These are phyloP conservation scores for Chiua virens DNA, from an alignment of 768 basidiomycete genomes.

Conservation along the genomic window DNA sequence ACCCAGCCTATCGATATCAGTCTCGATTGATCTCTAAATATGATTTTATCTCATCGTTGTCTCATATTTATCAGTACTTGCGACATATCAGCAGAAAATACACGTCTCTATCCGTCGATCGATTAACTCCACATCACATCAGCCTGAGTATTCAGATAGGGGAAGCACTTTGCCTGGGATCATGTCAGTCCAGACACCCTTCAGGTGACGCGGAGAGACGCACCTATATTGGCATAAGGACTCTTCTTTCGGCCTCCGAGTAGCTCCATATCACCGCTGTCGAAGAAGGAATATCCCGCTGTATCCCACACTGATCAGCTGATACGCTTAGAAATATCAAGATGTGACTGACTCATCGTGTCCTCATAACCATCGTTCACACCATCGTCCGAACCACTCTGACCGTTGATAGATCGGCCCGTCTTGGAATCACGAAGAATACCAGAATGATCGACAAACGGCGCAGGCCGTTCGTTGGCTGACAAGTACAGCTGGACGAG, in stretches of 20 bases:
- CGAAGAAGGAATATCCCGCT: conserved; percentile 87
- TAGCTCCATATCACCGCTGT: conserved; percentile 70
- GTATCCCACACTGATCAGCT: conserved; percentile 13
- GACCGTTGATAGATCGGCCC: conserved; percentile 60
- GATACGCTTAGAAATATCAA: conserved; percentile 1
- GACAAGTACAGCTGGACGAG: conserved; percentile 77
- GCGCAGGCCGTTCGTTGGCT: conserved; percentile 81
- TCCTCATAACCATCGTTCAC: conserved; percentile 47
- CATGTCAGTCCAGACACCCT: conserved; percentile 8
- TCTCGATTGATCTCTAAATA: no score
- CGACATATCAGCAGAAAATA: neutral
- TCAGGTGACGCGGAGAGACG: conserved; percentile 9
- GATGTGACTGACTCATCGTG: conserved; percentile 55
- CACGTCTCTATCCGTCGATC: no score
- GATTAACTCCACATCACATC: conserved; percentile 1
- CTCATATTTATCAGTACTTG: conserved; percentile 16
- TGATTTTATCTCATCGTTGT: conserved; percentile 13
- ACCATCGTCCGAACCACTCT: conserved; percentile 41
- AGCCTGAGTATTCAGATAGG: conserved; percentile 32
- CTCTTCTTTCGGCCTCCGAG: conserved; percentile 62
- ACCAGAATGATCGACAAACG: conserved; percentile 79
- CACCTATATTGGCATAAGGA: conserved; percentile 66
- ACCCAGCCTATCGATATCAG: no score
- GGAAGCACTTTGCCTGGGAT: conserved; percentile 33
- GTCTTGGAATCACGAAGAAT: conserved; percentile 76